Conservation (phyloP, 2,329 filamentous ascomycete species). For the Ceratocystis cubensis region DNA sequence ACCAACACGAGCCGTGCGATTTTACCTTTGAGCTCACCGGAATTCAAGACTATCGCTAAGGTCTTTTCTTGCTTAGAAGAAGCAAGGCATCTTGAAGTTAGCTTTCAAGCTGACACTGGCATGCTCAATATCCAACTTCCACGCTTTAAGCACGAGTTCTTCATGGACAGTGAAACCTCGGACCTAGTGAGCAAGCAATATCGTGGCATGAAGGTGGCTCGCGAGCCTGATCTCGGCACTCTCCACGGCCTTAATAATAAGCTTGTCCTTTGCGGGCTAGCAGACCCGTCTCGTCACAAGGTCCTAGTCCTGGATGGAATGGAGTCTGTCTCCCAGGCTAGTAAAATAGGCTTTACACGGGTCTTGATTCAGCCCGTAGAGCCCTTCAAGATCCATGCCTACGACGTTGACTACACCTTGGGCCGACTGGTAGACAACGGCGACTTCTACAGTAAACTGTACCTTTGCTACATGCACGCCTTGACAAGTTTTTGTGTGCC, state of each 20-base stretch:
- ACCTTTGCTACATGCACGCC: slow-evolving; percentile 40
- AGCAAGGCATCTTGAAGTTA: not conserved
- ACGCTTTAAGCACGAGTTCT: slow-evolving; percentile 37
- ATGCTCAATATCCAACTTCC: slow-evolving; percentile 35
- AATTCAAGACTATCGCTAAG: not conserved
- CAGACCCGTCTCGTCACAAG: slow-evolving; percentile 26
- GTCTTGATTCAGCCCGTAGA: not conserved
- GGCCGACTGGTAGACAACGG: slow-evolving; percentile 40
- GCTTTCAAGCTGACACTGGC: not conserved
- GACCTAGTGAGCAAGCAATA: slow-evolving; percentile 37
- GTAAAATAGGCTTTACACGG: not conserved
- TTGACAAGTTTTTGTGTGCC: slow-evolving; percentile 39
- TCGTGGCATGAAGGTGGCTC: slow-evolving; percentile 38
- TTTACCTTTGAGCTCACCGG: not conserved
- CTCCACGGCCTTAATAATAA: slow-evolving; percentile 39
- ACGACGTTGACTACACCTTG: slow-evolving; percentile 37
- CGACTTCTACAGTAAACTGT: slow-evolving; percentile 39
- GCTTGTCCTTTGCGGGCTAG: slow-evolving; percentile 32
- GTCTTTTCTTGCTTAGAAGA: not conserved
- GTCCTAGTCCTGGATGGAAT: slow-evolving; percentile 27
- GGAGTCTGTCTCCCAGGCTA: not conserved
- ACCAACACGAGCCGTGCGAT: not conserved
- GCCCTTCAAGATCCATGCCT: slow-evolving; percentile 30
- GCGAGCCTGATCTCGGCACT: slow-evolving; percentile 34
- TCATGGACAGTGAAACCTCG: slow-evolving; percentile 25